phyloP scores from a whole-genome alignment of 192 early-diverging fungal genomes.

The Phlyctochytrium bullatum region DNA sequence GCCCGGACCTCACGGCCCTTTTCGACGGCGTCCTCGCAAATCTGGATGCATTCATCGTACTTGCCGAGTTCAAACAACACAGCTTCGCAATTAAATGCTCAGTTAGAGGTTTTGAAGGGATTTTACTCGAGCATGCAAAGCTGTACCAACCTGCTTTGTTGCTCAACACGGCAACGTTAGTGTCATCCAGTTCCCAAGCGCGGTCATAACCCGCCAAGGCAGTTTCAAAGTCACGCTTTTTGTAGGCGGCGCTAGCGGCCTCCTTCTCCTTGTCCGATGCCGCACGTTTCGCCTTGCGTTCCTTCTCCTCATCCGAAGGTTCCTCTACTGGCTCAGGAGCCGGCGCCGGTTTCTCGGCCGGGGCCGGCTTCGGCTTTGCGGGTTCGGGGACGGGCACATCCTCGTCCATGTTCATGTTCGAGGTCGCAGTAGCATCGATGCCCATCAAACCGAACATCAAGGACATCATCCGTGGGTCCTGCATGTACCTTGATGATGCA shows the following conservation, averaged over 20 bases:
- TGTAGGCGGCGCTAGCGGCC: slow-evolving; percentile 86
- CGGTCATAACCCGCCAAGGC: slow-evolving; percentile 87
- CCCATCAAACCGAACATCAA: slow-evolving; percentile 75
- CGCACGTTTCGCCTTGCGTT: slow-evolving; percentile 67
- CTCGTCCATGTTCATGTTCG: slow-evolving; percentile 37
- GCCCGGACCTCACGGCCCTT: slow-evolving; percentile 83
- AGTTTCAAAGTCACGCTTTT: slow-evolving; percentile 85
- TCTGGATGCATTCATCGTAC: slow-evolving; percentile 90
- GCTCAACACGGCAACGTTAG: slow-evolving; percentile 89
- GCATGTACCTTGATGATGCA: slow-evolving; percentile 48
- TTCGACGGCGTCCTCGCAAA: slow-evolving; percentile 88
- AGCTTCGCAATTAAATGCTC: slow-evolving; percentile 43
- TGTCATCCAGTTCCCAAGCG: slow-evolving; percentile 85
- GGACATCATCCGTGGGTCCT: slow-evolving; percentile 81
- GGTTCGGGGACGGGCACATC: slow-evolving; percentile 25
- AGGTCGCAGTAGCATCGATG: slow-evolving; percentile 43
- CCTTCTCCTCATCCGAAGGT: slow-evolving; percentile 57
- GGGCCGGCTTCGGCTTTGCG: slow-evolving; percentile 19
- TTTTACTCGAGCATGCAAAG: background rate
- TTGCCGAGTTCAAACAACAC: slow-evolving; percentile 93
- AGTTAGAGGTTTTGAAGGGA: background rate
- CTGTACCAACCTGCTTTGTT: slow-evolving; percentile 81
- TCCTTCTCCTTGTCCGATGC: slow-evolving; percentile 72
- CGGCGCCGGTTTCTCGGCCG: slow-evolving; percentile 20
- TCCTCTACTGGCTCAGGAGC: slow-evolving; percentile 36